Percentiles rank a stretch among this genome's conserved stretches.
These are phyloP conservation scores for Globisporangium alternatum DNA, from an alignment of 352 stramenopile genomes.

Conservation along the genomic window DNA sequence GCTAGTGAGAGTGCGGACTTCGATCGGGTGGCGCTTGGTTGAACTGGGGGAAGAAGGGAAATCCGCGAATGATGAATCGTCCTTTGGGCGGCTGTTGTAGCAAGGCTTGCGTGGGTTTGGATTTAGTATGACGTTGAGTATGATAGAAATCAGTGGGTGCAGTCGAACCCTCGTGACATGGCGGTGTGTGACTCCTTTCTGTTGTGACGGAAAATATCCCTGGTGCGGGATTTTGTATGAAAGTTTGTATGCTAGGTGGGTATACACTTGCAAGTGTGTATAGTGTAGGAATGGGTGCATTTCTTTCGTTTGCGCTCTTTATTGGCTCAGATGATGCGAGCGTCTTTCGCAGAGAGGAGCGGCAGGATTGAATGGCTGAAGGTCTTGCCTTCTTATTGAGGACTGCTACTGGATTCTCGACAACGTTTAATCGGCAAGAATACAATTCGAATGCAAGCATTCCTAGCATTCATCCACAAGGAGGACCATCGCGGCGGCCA, in stretches of 20 bases:
- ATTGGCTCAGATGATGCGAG: no score
- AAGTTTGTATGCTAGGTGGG: background rate
- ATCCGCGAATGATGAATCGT: slow-evolving; percentile 12
- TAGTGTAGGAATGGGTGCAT: background rate
- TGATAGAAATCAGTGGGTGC: slow-evolving; percentile 6
- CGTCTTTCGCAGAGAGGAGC: no score
- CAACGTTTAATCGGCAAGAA: no score
- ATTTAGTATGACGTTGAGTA: background rate
- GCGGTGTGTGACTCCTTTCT: background rate
- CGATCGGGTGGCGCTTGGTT: background rate
- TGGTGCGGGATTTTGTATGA: background rate
- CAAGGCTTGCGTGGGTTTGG: background rate
- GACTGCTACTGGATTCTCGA: no score
- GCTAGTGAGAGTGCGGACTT: background rate
- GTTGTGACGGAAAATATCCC: background rate
- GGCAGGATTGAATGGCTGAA: no score
- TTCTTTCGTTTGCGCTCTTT: background rate
- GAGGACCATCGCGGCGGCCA: no score
- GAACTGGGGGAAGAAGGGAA: slow-evolving; percentile 5
- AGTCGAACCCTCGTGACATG: background rate
- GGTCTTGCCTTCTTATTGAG: no score
- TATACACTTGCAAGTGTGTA: background rate
- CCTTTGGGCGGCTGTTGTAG: background rate
- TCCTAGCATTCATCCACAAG: no score
- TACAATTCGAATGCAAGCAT: no score